Conservation (phyloP, 2,329 filamentous ascomycete species). For the Ascomycota sp. region DNA sequence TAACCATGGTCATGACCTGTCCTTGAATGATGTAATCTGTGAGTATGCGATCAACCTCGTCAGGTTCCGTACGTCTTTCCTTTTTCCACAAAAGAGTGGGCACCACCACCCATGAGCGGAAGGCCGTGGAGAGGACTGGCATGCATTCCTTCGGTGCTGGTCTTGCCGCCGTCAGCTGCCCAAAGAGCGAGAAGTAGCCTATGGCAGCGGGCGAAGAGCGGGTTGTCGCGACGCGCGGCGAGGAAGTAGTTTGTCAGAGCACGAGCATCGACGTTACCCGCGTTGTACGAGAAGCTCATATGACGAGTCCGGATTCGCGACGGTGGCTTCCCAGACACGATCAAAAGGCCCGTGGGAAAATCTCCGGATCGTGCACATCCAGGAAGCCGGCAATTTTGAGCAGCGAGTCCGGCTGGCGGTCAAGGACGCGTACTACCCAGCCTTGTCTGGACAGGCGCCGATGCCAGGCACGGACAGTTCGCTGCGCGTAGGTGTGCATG, state of each 20-base stretch:
- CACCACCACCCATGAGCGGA: constrained; percentile 12
- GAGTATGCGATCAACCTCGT: constrained; percentile 21
- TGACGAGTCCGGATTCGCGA: constrained; percentile 22
- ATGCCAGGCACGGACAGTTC: constrained; percentile 32
- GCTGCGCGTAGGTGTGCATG: constrained; percentile 30
- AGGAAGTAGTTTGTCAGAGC: constrained; percentile 29
- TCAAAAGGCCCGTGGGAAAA: constrained; percentile 34
- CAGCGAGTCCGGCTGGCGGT: constrained; percentile 21
- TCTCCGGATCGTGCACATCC: constrained; percentile 18
- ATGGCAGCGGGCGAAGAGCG: constrained; percentile 25
- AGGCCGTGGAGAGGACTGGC: constrained; percentile 22
- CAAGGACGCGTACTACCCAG: constrained; percentile 31
- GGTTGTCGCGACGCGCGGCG: constrained; percentile 15
- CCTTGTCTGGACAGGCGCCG: constrained; percentile 27
- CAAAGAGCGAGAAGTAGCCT: constrained; percentile 29
- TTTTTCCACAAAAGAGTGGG: constrained; percentile 5
- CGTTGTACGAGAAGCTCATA: constrained; percentile 27
- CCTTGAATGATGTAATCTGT: constrained; percentile 38
- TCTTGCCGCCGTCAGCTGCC: constrained; percentile 20
- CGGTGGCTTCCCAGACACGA: constrained; percentile 26
- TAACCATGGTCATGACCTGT: constrained; percentile 27
- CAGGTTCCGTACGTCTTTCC: constrained; percentile 11
- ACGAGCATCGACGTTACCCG: constrained; percentile 13
- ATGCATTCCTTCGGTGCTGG: constrained; percentile 29
- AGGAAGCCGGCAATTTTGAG: constrained; percentile 28